Conservation (phyloP, 2,329 filamentous ascomycete species). For the Madurella mycetomatis region DNA sequence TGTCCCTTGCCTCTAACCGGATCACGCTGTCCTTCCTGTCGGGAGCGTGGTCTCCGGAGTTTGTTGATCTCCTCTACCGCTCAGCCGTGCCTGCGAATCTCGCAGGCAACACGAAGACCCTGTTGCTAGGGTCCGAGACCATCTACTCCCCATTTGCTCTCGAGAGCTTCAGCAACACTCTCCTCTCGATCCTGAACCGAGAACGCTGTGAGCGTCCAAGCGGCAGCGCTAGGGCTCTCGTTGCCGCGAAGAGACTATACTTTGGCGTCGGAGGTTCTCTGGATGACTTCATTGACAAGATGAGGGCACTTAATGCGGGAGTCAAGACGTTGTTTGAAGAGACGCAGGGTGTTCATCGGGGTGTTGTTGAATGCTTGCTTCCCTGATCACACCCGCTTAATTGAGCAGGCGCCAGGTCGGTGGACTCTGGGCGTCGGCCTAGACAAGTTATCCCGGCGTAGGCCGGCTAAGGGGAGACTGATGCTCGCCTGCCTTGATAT, state of each 20-base stretch:
- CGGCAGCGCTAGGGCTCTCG: slow-evolving; percentile 55
- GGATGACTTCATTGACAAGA: slow-evolving; percentile 62
- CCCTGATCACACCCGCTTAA: slow-evolving; percentile 14
- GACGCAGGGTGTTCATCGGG: slow-evolving; percentile 56
- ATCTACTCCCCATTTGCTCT: slow-evolving; percentile 76
- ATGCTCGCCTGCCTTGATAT: too few relatives aligned
- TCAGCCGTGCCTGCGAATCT: slow-evolving; percentile 20
- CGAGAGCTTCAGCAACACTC: slow-evolving; percentile 61
- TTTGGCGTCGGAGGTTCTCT: slow-evolving; percentile 82
- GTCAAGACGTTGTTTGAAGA: slow-evolving; percentile 55
- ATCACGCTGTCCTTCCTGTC: slow-evolving; percentile 65
- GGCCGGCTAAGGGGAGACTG: not conserved
- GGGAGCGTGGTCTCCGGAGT: slow-evolving; percentile 66
- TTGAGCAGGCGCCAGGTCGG: too few relatives aligned
- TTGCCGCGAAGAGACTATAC: slow-evolving; percentile 76
- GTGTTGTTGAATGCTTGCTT: slow-evolving; percentile 52
- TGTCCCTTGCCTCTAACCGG: slow-evolving; percentile 43
- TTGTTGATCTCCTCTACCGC: slow-evolving; percentile 55
- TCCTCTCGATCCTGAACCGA: slow-evolving; percentile 54
- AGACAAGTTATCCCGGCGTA: too few relatives aligned
- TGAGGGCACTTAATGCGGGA: slow-evolving; percentile 43
- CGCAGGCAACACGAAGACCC: slow-evolving; percentile 31
- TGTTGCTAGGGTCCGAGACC: slow-evolving; percentile 72
- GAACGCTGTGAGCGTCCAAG: slow-evolving; percentile 36
- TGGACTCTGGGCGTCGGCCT: too few relatives aligned